A percentile compares a stretch with the other conserved stretches of the same genome.
These are phyloP conservation scores for Euphorbia pulcherrima DNA, from an alignment of 345 rosid species.

Conservation along the genomic window DNA sequence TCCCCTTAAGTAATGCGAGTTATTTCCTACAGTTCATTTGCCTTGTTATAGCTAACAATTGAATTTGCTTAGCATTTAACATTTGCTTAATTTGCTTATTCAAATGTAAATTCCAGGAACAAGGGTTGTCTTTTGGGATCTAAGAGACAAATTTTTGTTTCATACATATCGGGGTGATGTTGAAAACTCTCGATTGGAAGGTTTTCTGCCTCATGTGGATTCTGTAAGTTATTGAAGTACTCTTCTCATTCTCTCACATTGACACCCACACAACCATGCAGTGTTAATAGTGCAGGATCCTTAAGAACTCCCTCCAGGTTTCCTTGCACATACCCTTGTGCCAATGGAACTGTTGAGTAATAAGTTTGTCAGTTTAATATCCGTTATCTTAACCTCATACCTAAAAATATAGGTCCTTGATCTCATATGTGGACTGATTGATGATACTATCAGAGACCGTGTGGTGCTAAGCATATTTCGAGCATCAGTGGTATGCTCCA, in stretches of 20 bases:
- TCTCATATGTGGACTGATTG: conserved; percentile 67
- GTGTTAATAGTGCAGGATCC: background rate
- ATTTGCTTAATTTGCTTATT: conserved; percentile 3
- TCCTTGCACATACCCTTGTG: background rate
- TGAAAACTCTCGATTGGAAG: conserved; percentile 74
- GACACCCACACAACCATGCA: background rate
- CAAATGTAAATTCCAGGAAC: conserved; percentile 50
- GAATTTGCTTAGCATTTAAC: conserved; percentile 2
- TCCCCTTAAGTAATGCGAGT: background rate
- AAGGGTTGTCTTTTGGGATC: conserved; percentile 83
- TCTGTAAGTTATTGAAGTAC: conserved; percentile 44
- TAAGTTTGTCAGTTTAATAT: conserved; percentile 6
- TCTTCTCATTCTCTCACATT: conserved; percentile 8
- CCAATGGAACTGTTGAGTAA: background rate
- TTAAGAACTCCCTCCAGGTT: background rate
- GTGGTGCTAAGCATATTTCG: conserved; percentile 76
- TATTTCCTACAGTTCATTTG: background rate
- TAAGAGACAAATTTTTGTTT: conserved; percentile 65
- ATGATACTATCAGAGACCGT: conserved; percentile 67
- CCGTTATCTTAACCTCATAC: conserved; percentile 17
- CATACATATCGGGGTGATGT: conserved; percentile 67
- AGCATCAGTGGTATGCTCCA: conserved; percentile 54
- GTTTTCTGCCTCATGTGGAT: conserved; percentile 66
- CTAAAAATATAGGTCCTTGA: conserved; percentile 62
- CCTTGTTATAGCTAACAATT: background rate